phyloP scores from a whole-genome alignment of 352 stramenopile species.

The Globisporangium canariense region DNA sequence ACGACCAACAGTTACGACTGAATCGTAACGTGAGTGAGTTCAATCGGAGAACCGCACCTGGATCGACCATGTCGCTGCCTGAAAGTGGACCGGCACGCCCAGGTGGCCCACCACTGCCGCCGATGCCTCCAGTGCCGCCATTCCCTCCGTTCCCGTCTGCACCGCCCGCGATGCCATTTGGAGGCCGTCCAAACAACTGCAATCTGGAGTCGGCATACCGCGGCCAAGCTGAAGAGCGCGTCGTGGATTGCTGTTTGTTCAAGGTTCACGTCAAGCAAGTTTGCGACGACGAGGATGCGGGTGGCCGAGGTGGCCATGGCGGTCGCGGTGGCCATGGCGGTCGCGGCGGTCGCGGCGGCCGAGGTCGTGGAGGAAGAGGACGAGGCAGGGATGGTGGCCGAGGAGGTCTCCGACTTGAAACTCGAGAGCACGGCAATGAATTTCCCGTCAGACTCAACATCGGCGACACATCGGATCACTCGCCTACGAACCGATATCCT shows the following conservation, averaged over 20 bases:
- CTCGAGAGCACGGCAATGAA: conserved; percentile 8
- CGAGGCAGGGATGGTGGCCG: not conserved
- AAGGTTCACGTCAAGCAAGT: conserved; percentile 31
- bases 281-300: conserved; percentile 6
- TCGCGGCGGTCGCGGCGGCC: conserved; percentile 10
- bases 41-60: not conserved
- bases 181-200: not conserved
- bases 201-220: conserved; percentile 21
- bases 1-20: not conserved
- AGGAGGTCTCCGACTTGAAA: not conserved
- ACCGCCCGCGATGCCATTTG: conserved; percentile 1
- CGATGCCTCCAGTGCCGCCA: conserved; percentile 15
- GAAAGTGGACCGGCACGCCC: not conserved
- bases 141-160: conserved; percentile 6
- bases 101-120: not conserved
- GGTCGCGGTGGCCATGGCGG: not conserved
- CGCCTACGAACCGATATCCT: not conserved
- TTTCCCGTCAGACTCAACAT: conserved; percentile 4
- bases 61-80: not conserved
- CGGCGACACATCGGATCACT: too few relatives aligned
- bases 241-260: conserved; percentile 37
- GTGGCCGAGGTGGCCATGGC: conserved; percentile 20
- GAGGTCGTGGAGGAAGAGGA: conserved; percentile 22
- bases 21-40: not conserved
- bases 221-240: conserved; percentile 21